These are phyloP conservation scores for Cladophialophora psammophila DNA, from an alignment of 2,329 filamentous ascomycete species.

Conservation along the genomic window DNA sequence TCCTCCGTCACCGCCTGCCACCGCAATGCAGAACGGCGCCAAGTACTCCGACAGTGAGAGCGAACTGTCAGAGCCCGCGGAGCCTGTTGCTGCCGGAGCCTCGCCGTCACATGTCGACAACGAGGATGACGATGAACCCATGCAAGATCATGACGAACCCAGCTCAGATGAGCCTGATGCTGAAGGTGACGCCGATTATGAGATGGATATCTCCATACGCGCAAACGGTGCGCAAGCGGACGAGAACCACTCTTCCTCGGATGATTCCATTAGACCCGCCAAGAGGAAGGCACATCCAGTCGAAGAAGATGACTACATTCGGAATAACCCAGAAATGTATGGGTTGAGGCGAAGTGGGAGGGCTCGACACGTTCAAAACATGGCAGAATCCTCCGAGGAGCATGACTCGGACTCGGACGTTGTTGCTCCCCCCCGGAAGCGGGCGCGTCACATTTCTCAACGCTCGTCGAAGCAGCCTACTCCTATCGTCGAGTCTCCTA, in stretches of 20 bases:
- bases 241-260: constrained; percentile 65
- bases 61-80: constrained; percentile 76
- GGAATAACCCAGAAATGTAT: constrained; percentile 92
- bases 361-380: constrained; percentile 67
- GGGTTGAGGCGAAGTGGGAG: constrained; percentile 87
- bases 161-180: constrained; percentile 50
- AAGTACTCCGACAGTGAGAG: constrained; percentile 69
- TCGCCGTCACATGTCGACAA: constrained; percentile 52
- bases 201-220: constrained; percentile 65
- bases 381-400: constrained; percentile 68
- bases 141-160: constrained; percentile 47
- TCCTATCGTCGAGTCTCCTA: constrained; percentile 54
- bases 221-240: constrained; percentile 64
- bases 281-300: constrained; percentile 75
- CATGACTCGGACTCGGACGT: constrained; percentile 80
- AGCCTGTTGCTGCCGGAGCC: constrained; percentile 61
- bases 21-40: constrained; percentile 53
- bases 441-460: constrained; percentile 62
- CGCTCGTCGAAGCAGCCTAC: constrained; percentile 59
- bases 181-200: constrained; percentile 72
- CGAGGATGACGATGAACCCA: constrained; percentile 54
- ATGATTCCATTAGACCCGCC: constrained; percentile 70
- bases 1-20: constrained; percentile 62
- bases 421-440: constrained; percentile 52
- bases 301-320: constrained; percentile 78